Evolutionary conservation across 2,329 filamentous ascomycete genomes (phyloP).

Genomic region (Hypoxylon sp.): DNA sequence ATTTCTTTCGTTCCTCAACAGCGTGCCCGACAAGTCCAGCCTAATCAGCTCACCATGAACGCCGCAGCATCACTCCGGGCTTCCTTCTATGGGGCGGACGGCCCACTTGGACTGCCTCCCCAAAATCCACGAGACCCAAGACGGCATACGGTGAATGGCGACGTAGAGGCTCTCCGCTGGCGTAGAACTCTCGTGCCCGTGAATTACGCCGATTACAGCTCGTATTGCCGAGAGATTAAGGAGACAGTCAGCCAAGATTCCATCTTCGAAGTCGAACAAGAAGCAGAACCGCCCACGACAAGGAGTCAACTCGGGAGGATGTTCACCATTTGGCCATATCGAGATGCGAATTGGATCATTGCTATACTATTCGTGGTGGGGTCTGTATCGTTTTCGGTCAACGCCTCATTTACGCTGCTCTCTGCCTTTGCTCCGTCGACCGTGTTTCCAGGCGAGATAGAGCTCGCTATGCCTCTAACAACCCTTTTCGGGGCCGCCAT

Average conservation of each 20-base stretch:
- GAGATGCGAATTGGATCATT: constrained; percentile 37
- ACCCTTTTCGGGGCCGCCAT: background rate
- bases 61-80: background rate
- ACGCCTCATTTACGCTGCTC: constrained; percentile 21
- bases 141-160: constrained; percentile 10
- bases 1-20: background rate
- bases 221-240: constrained; percentile 13
- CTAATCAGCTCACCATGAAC: background rate
- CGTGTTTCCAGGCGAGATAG: background rate
- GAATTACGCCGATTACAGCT: constrained; percentile 19
- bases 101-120: constrained; percentile 4
- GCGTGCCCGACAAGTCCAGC: background rate
- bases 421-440: constrained; percentile 9
- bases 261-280: constrained; percentile 8
- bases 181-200: constrained; percentile 10
- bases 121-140: background rate
- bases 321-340: constrained; percentile 39
- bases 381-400: constrained; percentile 29
- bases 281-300: constrained; percentile 4
- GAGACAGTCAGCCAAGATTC: constrained; percentile 6
- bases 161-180: constrained; percentile 19
- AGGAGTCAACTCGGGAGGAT: constrained; percentile 31
- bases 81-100: constrained; percentile 7
- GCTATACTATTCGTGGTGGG: constrained; percentile 47
- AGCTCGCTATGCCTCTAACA: constrained; percentile 1